phyloP scores from a whole-genome alignment of 208 protist genomes.

The Naegleria fowleri region DNA sequence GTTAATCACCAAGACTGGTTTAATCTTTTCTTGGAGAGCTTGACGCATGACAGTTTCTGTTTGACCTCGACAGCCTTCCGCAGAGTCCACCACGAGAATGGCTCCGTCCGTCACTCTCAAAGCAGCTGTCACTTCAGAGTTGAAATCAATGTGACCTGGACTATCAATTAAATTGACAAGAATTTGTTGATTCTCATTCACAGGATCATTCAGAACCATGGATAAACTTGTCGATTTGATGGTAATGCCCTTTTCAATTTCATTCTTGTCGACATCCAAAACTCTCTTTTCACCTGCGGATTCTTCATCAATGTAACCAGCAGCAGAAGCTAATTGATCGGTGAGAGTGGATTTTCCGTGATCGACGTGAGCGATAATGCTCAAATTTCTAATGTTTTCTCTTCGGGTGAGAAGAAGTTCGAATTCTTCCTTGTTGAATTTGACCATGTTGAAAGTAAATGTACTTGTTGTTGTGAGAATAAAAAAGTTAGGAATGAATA shows the following conservation, averaged over 20 bases:
- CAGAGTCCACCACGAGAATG: constrained; percentile 97
- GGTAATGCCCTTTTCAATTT: constrained; percentile 97
- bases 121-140: constrained; percentile 96
- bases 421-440: constrained; percentile 6
- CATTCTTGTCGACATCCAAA: constrained; percentile 84
- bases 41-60: constrained; percentile 97
- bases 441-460: constrained; percentile 27
- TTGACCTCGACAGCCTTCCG: constrained; percentile 98
- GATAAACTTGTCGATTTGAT: constrained; percentile 99
- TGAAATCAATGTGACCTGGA: constrained; percentile 98
- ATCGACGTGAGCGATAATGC: constrained; percentile 24
- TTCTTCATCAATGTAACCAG: constrained; percentile 85
- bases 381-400: constrained; percentile 2
- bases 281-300: constrained; percentile 80
- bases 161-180: constrained; percentile 98
- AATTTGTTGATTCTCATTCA: constrained; percentile 44
- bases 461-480: too few relatives aligned
- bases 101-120: constrained; percentile 99
- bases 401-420: background rate
- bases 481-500: too few relatives aligned
- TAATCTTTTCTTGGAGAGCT: constrained; percentile 87
- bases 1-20: constrained; percentile 97
- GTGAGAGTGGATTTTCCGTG: constrained; percentile 90
- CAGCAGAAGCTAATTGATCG: constrained; percentile 89
- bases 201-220: constrained; percentile 60